Conservation (phyloP, 2,329 filamentous ascomycete species). For the Dactylellina haptotyla region DNA sequence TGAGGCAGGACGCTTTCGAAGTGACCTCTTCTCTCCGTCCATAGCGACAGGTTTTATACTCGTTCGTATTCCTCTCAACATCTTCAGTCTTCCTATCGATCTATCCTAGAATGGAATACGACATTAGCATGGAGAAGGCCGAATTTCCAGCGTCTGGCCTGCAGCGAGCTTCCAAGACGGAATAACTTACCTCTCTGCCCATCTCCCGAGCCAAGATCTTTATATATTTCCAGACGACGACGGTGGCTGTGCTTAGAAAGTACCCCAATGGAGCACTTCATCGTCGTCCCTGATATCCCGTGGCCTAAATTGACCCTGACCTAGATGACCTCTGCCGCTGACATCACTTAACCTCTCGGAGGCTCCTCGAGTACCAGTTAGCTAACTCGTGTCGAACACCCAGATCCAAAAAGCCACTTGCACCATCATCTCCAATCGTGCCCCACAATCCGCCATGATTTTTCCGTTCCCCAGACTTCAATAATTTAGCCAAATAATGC, state of each 20-base stretch:
- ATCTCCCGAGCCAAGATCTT: conserved; percentile 24
- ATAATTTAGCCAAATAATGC: conserved; percentile 32
- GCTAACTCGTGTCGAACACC: no score
- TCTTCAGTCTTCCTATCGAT: neutral
- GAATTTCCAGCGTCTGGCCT: neutral
- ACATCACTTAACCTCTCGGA: no score
- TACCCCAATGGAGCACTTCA: neutral
- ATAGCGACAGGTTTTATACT: conserved; percentile 23
- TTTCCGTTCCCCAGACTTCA: conserved; percentile 33
- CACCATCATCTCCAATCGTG: neutral
- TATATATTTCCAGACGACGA: neutral
- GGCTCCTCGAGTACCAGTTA: no score
- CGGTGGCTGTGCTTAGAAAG: no score
- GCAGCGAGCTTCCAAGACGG: conserved; percentile 32
- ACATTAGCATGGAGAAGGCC: neutral
- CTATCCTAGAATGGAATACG: neutral
- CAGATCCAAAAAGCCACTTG: neutral
- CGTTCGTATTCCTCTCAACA: neutral
- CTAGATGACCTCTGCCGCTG: neutral
- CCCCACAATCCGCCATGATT: conserved; percentile 3
- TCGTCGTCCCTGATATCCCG: conserved; percentile 32
- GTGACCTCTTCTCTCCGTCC: neutral
- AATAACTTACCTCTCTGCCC: conserved; percentile 22
- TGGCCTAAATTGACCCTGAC: conserved; percentile 27
- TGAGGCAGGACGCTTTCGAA: no score